Base-by-base conservation (phyloP, 2,329 filamentous ascomycete genomes). In the Ophiocordyceps sinensis region DNA sequence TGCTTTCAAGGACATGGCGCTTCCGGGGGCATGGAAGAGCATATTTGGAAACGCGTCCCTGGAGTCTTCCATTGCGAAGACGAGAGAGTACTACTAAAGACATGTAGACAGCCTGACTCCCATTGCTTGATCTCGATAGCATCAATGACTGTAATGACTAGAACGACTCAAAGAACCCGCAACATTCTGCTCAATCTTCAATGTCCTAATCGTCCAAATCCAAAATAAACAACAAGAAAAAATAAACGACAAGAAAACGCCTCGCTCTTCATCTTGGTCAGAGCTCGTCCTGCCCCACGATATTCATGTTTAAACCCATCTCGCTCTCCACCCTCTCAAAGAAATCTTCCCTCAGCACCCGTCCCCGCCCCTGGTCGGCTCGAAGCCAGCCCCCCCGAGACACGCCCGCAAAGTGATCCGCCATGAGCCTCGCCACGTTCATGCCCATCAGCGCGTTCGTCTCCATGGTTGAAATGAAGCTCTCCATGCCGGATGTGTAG, bases 381-480 rank as follows among this genome's bases (percentile, higher is more conserved):
- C 28, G 11, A 37, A 13, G 17, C 38, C 8, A 3, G 1, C 19
- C 36, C 7, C 28, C 36, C n/a, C 42, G 42, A 23, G 32, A 35
- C 19, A 51, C 47, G 38, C 54, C 51, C 46, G 59, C 47, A 58
- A 53, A 76, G 40, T 74, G 73, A 51, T 88, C 75, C 1, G 78
- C 68, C 37, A 89, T 67, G 41, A 91, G 62, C 47, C 69, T 71
- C 9, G 85, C 85, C 17, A 91, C 79, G 54, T 91, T 91, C 72
- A 75, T 85, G 1, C 91, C 91, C 77, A 91, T 91, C 49, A 96
- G 61, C 1, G 85, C 83, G 57, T 80, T 94, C 7, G 91, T 95
- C 67, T 98, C 91, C 91, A 98, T 96, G 0, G 87, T 94, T 10
- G 83, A 91, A 50, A 96, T 93, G 57, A 98, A 95, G 50, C 82